Base-by-base conservation (phyloP, 2,329 filamentous ascomycete species). In the Huntiella moniliformis region DNA sequence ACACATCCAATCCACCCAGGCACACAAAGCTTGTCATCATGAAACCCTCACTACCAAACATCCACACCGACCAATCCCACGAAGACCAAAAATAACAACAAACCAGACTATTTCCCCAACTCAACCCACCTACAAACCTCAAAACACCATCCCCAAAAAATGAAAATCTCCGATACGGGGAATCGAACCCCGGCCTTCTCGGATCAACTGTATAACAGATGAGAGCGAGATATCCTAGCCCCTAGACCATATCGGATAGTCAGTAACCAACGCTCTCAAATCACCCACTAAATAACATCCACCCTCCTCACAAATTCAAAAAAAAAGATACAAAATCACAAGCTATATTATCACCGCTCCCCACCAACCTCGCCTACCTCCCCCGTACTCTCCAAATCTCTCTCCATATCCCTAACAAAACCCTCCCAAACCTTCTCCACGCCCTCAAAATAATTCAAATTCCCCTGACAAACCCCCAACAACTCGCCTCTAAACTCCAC, bases 401-500 rank as follows among this genome's bases (percentile, higher is more conserved):
- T 53, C 57, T 93, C 82, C 79, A 92, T 88, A 56, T 93, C 84
- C 54, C 73, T 68, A n/a, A 96, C 67, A 57, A 95, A 96, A 51
- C 69, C 67, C 64, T 94, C 85, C 91, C 91, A 98, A 5, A 82
- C 81, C 45, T 79, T 77, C 42, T 82, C 75, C 4, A 85, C 81
- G 16, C 73, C 74, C 47, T 75, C 75, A 59, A 94, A 98, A 60
- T 95, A 96, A 8, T 77, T 73, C 36, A 93, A 76, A 59, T 98
- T 85, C 13, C 83, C 77, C 56, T 88, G 80, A 0, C 88, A 85
- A 42, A 98, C 63, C 2, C 75, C 77, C 2, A 84, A 85, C 42
- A 98, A 70, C 54, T 91, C 87, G 52, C 80, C 74, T 60, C 84
- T 83, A 62, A 98, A 92, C 67, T 98, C 88, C 37, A 83, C 69